These are phyloP conservation scores for Diaporthe caulivora DNA, from an alignment of 2,329 filamentous ascomycete genomes.

Conservation along the genomic window DNA sequence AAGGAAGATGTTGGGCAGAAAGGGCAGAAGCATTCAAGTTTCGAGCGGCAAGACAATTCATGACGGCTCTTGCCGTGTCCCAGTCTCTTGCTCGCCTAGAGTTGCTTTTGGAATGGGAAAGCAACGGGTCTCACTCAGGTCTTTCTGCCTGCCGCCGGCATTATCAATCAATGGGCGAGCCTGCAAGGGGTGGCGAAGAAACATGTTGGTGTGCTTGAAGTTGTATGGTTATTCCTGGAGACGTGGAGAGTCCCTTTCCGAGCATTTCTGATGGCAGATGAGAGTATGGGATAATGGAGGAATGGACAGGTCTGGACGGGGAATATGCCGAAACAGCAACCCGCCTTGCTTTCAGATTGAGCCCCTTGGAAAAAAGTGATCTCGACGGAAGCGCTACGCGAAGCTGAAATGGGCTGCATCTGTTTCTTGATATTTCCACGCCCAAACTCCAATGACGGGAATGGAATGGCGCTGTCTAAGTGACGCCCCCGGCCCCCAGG, in stretches of 20 bases:
- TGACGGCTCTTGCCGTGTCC: not conserved
- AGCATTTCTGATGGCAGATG: not conserved
- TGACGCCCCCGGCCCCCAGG: not conserved
- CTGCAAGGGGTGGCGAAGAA: not conserved
- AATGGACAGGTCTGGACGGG: slow-evolving; percentile 5
- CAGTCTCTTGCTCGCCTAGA: not conserved
- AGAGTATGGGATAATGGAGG: not conserved
- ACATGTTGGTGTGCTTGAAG: not conserved
- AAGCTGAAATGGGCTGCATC: not conserved
- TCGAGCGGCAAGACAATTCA: slow-evolving; percentile 4
- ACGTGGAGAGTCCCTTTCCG: not conserved
- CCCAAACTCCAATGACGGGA: not conserved
- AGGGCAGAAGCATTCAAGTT: not conserved
- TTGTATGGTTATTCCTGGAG: not conserved
- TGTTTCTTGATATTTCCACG: not conserved
- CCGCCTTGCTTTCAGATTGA: no score
- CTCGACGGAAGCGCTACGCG: not conserved
- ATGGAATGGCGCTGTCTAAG: slow-evolving; percentile 24
- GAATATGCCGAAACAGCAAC: not conserved
- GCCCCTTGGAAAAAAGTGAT: no score
- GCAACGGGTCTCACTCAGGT: slow-evolving; percentile 17
- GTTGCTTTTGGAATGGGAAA: slow-evolving; percentile 19
- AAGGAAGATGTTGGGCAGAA: not conserved
- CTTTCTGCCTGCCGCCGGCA: slow-evolving; percentile 7
- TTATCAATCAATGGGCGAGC: not conserved